Evolutionary conservation across 352 stramenopile genomes (phyloP).

Genomic region (Globisporangium heterothallicum): DNA sequence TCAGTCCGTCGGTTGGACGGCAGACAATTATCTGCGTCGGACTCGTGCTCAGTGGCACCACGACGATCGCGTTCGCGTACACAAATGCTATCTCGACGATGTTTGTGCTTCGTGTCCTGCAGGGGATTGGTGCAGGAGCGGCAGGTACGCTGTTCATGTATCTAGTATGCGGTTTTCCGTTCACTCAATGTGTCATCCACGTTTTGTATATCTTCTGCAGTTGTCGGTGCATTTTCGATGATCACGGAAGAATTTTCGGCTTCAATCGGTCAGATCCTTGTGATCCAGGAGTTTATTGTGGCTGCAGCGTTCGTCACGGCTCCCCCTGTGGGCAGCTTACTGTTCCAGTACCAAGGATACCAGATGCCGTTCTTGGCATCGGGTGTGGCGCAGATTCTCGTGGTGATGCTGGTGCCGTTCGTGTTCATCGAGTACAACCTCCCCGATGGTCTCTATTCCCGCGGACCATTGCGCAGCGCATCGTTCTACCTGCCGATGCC

Average conservation of each 20-base stretch:
- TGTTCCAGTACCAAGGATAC: slow-evolving; percentile 50
- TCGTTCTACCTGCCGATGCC: slow-evolving; percentile 21
- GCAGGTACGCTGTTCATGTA: slow-evolving; percentile 20
- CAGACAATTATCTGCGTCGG: slow-evolving; percentile 69
- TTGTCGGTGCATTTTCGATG: slow-evolving; percentile 63
- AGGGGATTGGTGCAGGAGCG: slow-evolving; percentile 52
- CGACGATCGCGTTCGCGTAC: slow-evolving; percentile 69
- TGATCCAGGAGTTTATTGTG: slow-evolving; percentile 65
- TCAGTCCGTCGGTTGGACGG: slow-evolving; percentile 37
- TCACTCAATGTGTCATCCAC: too few species aligned
- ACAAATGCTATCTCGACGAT: slow-evolving; percentile 24
- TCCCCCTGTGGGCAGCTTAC: slow-evolving; percentile 46
- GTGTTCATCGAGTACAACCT: slow-evolving; percentile 77
- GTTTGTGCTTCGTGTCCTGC: slow-evolving; percentile 47
- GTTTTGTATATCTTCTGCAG: too few species aligned
- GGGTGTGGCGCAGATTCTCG: slow-evolving; percentile 48
- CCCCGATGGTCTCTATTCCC: slow-evolving; percentile 46
- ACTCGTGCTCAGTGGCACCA: slow-evolving; percentile 52
- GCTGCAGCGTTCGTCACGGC: slow-evolving; percentile 57
- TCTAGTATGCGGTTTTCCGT: slow-evolving; percentile 4
- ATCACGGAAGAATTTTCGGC: slow-evolving; percentile 58
- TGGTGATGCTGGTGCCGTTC: slow-evolving; percentile 61
- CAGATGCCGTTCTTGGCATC: slow-evolving; percentile 55
- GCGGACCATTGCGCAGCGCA: slow-evolving; percentile 11
- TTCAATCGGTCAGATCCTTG: slow-evolving; percentile 46